Evolutionary conservation across 1,139 yeast species (phyloP).

Genomic region (Taiozyma sp.): DNA sequence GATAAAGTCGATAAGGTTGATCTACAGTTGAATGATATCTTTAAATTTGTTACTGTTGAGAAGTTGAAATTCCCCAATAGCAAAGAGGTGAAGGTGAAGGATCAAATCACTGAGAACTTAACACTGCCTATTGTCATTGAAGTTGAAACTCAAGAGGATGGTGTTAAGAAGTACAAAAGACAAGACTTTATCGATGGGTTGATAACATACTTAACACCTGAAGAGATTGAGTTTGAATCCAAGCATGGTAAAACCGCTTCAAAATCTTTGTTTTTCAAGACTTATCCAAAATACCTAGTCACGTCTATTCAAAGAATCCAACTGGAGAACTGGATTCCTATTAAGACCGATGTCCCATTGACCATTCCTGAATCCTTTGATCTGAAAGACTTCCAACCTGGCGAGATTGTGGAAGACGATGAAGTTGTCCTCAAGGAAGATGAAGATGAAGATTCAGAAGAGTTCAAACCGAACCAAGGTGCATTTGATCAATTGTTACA

Average conservation of each 20-base stretch:
- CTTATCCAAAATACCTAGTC: constrained; percentile 68
- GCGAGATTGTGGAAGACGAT: constrained; percentile 26
- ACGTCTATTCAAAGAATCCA: constrained; percentile 78
- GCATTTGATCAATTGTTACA: constrained; percentile 52
- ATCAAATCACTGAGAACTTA: constrained; percentile 62
- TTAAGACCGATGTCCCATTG: constrained; percentile 73
- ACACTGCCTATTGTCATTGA: constrained; percentile 55
- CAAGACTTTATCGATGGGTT: constrained; percentile 53
- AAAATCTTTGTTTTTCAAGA: constrained; percentile 50
- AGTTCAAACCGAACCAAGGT: constrained; percentile 52
- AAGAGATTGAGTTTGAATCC: constrained; percentile 64
- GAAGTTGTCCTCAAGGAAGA: constrained; percentile 28
- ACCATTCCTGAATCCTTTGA: constrained; percentile 46
- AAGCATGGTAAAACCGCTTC: constrained; percentile 29
- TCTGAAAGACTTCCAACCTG: constrained; percentile 32
- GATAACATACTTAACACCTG: constrained; percentile 41
- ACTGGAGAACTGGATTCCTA: constrained; percentile 87
- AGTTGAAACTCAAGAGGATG: constrained; percentile 38
- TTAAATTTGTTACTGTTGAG: constrained; percentile 63
- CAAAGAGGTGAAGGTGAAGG: constrained; percentile 50
- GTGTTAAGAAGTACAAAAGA: constrained; percentile 41
- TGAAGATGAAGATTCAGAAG: constrained; percentile 41
- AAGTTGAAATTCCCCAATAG: constrained; percentile 54
- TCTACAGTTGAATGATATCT: constrained; percentile 36
- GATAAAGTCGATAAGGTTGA: constrained; percentile 50